Conservation (phyloP, 805 yeast genomes). For the Lipomyces mesembrius region DNA sequence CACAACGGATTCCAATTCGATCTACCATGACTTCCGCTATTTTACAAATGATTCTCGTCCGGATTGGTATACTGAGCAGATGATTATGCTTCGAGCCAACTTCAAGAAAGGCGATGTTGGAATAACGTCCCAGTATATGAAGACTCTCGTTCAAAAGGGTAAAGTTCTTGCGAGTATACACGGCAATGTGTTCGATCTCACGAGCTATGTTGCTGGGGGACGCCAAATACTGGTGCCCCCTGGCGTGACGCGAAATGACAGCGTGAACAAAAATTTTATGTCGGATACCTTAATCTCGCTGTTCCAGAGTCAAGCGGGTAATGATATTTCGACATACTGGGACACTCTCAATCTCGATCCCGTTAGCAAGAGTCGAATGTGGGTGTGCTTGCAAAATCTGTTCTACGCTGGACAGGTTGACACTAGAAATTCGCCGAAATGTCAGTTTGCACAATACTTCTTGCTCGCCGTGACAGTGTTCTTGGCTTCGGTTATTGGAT, state of each 20-base stretch:
- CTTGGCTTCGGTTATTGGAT: constrained; percentile 46
- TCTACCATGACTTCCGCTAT: constrained; percentile 50
- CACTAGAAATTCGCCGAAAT: constrained; percentile 47
- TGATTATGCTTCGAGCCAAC: constrained; percentile 46
- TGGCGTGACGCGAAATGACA: constrained; percentile 39
- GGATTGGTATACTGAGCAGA: constrained; percentile 50
- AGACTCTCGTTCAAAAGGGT: constrained; percentile 45
- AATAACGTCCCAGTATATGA: constrained; percentile 44
- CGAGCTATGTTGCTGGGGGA: constrained; percentile 47
- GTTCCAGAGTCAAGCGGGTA: constrained; percentile 46
- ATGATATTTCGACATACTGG: constrained; percentile 45
- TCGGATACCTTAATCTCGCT: constrained; percentile 42
- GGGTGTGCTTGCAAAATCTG: constrained; percentile 48
- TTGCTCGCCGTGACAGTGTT: constrained; percentile 48
- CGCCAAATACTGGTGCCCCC: constrained; percentile 43
- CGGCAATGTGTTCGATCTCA: constrained; percentile 49
- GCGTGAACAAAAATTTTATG: constrained; percentile 45
- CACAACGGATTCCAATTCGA: constrained; percentile 48
- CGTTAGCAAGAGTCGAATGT: constrained; percentile 40
- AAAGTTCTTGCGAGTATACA: constrained; percentile 44
- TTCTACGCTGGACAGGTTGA: constrained; percentile 51
- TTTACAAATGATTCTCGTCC: constrained; percentile 49
- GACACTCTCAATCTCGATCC: constrained; percentile 40
- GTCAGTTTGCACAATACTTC: constrained; percentile 51
- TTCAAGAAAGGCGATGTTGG: constrained; percentile 49